Evolutionary conservation across 2,329 filamentous ascomycete genomes (phyloP).

Genomic region (Fusarium luffae): DNA sequence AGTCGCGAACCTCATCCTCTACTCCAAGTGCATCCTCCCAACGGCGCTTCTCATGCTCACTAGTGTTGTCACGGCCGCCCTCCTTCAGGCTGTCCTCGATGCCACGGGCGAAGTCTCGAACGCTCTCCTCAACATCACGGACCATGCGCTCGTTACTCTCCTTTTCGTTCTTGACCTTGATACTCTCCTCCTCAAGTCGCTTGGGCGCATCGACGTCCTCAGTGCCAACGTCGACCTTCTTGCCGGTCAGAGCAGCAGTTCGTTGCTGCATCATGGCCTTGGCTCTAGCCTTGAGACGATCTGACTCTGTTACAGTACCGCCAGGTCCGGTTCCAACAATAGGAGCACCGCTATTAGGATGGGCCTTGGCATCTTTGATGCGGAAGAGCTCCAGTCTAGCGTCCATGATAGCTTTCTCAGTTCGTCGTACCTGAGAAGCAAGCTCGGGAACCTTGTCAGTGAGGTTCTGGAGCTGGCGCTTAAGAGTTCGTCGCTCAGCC

Average conservation of each 20-base stretch:
- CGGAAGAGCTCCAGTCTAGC: slow-evolving; percentile 93
- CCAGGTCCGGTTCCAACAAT: slow-evolving; percentile 95
- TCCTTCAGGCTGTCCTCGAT: slow-evolving; percentile 91
- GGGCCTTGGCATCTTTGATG: slow-evolving; percentile 89
- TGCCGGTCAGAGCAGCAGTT: slow-evolving; percentile 89
- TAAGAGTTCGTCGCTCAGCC: slow-evolving; percentile 85
- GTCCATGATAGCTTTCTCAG: slow-evolving; percentile 93
- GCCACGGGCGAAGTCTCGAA: slow-evolving; percentile 84
- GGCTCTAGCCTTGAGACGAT: slow-evolving; percentile 92
- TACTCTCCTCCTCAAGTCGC: slow-evolving; percentile 88
- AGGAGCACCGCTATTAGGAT: slow-evolving; percentile 81
- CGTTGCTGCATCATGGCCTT: slow-evolving; percentile 99
- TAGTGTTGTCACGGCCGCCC: slow-evolving; percentile 76
- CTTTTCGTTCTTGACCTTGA: slow-evolving; percentile 82
- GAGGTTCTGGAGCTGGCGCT: slow-evolving; percentile 87
- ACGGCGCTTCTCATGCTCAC: slow-evolving; percentile 88
- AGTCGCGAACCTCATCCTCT: slow-evolving; percentile 95
- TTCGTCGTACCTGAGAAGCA: slow-evolving; percentile 89
- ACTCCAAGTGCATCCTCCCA: slow-evolving; percentile 98
- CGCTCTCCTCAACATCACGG: slow-evolving; percentile 94
- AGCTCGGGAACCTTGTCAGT: slow-evolving; percentile 92
- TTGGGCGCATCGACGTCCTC: slow-evolving; percentile 84
- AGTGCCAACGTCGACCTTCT: slow-evolving; percentile 74
- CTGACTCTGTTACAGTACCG: slow-evolving; percentile 89
- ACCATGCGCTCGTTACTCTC: slow-evolving; percentile 98